A percentile compares a stretch with the other conserved stretches of the same genome.
phyloP scores from a whole-genome alignment of 164 flowering plant genomes.

The Annona squamosa region DNA sequence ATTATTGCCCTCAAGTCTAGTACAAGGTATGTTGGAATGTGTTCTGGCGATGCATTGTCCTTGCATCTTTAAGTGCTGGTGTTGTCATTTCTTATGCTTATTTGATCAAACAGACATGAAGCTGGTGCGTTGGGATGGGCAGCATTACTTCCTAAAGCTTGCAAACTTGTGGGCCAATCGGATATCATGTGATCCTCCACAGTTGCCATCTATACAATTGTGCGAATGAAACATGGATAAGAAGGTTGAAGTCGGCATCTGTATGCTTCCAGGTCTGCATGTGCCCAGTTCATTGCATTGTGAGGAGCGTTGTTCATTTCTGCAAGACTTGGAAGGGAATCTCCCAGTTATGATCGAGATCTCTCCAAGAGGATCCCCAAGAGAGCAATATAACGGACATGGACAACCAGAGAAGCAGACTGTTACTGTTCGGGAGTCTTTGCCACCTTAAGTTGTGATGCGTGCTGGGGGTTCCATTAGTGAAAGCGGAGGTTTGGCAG shows the following conservation, averaged over 20 bases:
- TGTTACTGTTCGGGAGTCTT: not conserved
- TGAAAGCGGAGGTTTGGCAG: not conserved
- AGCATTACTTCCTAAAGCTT: conserved; percentile 46
- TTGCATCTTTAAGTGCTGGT: not conserved
- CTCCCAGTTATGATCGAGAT: not conserved
- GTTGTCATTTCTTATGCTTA: conserved; percentile 3
- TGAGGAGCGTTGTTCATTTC: not conserved
- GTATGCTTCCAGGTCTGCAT: not conserved
- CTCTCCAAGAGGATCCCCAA: not conserved
- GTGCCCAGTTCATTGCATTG: not conserved
- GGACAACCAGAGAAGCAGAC: not conserved
- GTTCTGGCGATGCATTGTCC: not conserved
- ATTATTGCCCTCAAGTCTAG: conserved; percentile 26
- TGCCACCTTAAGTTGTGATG: not conserved
- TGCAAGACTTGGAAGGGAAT: not conserved
- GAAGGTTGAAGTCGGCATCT: not conserved
- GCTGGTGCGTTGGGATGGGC: conserved; percentile 57
- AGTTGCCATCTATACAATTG: conserved; percentile 24
- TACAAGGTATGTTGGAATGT: conserved; percentile 46
- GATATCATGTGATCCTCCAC: conserved; percentile 60
- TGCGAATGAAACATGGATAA: conserved; percentile 1
- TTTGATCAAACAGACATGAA: conserved; percentile 46
- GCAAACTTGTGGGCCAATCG: conserved; percentile 89
- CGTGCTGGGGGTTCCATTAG: not conserved
- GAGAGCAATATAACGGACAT: not conserved